Conservation (phyloP, 2,329 filamentous ascomycete species). For the Chrysoporthe cubensis region DNA sequence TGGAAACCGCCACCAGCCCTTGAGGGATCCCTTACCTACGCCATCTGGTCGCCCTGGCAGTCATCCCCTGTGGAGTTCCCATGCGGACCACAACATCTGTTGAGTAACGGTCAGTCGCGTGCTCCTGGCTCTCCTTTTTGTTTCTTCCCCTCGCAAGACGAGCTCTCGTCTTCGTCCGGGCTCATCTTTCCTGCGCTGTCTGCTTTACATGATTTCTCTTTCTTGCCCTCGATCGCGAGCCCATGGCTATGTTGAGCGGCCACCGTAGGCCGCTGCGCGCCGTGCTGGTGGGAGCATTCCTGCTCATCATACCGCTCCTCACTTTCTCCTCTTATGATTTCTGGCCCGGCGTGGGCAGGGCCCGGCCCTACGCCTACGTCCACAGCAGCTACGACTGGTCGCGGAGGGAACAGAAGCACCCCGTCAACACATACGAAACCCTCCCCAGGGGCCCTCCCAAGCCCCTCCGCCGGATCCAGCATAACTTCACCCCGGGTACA, state of each 20-base stretch:
- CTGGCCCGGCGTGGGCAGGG: slow-evolving; percentile 12
- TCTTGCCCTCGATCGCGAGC: slow-evolving; percentile 15
- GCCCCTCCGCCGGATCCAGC: slow-evolving; percentile 49
- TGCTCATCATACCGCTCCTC: slow-evolving; percentile 29
- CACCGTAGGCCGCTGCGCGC: slow-evolving; percentile 23
- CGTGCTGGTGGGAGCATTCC: slow-evolving; percentile 13
- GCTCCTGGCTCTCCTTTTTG: not conserved
- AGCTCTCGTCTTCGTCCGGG: not conserved
- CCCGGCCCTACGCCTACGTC: slow-evolving; percentile 31
- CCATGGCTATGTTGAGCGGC: slow-evolving; percentile 22
- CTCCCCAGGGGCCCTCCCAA: slow-evolving; percentile 42
- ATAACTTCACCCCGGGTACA: slow-evolving; percentile 35
- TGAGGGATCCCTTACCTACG: not conserved
- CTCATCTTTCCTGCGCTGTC: not conserved
- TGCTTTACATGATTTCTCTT: slow-evolving; percentile 7
- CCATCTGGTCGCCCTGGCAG: not conserved
- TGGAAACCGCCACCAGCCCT: not conserved
- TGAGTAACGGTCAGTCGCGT: not conserved
- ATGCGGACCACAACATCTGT: not conserved
- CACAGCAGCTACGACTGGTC: slow-evolving; percentile 39
- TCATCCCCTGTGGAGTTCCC: not conserved
- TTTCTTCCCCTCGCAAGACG: not conserved
- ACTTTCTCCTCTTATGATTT: slow-evolving; percentile 30
- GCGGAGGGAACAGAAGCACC: slow-evolving; percentile 32
- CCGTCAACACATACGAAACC: slow-evolving; percentile 28